Base-by-base conservation (phyloP, 805 yeast genomes). In the Candida schatavii region DNA sequence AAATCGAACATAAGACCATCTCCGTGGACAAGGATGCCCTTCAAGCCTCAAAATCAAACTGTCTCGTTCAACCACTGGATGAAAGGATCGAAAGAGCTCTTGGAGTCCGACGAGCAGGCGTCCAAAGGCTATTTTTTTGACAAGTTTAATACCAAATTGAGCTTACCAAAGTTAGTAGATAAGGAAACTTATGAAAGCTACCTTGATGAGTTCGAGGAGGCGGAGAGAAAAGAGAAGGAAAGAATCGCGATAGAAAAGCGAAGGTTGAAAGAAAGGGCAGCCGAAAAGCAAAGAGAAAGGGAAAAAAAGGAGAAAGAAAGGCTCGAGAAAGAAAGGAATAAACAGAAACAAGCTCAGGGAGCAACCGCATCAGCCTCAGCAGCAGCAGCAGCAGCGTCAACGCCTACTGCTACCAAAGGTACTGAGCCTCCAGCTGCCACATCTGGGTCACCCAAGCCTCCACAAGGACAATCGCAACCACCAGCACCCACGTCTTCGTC, bases 1-100 rank as follows among this genome's bases (percentile, higher is more conserved):
- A 75, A 80, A 50, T 71, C 87, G 40, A 78, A 78, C 44, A 70
- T 76, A 15, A 83, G 80, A 46, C 84, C 88, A 0, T 75, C 93
- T 0, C 89, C 96, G 0, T 93, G 99, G 99, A 74, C 78, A 1
- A 70, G 79, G 62, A 75, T 75, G 15, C 65, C 71, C 3, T 93
- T 91, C 56, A 72, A 66, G 4, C 68, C 73, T 6, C 80, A 80
- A 47, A 64, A 65, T 4, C 72, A 81, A 0, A 67, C 85, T 42
- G 54, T 50, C 3, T 46, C 50, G 4, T 70, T 91, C 31, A 68
- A 70, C 43, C 98, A 93, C 62, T 93, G 99, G 98, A 90, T 82
- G 2, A 81, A 86, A 46, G 96, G 93, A 0, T 67, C 83, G 2
- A 74, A 70, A 37, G 81, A 74, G 37, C 52, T 66, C 3, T 51